Evolutionary conservation across 352 stramenopile species (phyloP), one percentile per base, ranked within the genome.

Genomic region (Pelagophyceae sp.): DNA sequence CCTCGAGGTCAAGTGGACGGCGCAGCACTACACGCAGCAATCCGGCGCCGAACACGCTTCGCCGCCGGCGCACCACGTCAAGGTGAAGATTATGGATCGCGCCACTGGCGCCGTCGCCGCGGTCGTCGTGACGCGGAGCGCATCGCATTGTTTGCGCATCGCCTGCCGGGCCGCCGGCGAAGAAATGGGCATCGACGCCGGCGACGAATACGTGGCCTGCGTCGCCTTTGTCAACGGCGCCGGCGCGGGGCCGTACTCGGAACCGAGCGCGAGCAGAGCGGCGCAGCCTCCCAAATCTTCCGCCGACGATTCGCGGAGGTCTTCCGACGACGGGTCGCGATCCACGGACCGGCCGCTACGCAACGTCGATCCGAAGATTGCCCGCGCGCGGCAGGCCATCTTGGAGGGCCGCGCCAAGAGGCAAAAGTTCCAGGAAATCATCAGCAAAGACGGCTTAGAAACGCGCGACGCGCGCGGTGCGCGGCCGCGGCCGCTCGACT

Each of bases 281-380:
- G n/a, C n/a, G n/a, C n/a, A n/a, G n/a, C n/a, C n/a, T n/a, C n/a
- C n/a, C n/a, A n/a, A n/a, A n/a, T n/a, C n/a, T n/a, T n/a, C n/a
- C n/a, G n/a, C n/a, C n/a, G n/a, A n/a, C n/a, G n/a, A n/a, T n/a
- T n/a, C n/a, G n/a, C n/a, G n/a, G n/a, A n/a, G n/a, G n/a, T n/a
- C n/a, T n/a, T n/a, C n/a, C n/a, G n/a, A n/a, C n/a, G n/a, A n/a
- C n/a, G n/a, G n/a, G n/a, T 54, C 45, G 11, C 11, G 54, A 6
- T 15, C 61, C 6, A 3, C 15, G 38, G 61, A 31, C 61, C 45
- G 45, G 61, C 61, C 61, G 1, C 25, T 11, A 11, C 60, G 60
- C 60, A 31, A 37, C 61, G 61, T 71, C 11, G 61, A 71, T 25
- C 61, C 61, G 1, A 71, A 71, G 61, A 37, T 71, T 29, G 61